phyloP scores from a whole-genome alignment of 805 yeast species.

The Kluyveromyces aestuarii region DNA sequence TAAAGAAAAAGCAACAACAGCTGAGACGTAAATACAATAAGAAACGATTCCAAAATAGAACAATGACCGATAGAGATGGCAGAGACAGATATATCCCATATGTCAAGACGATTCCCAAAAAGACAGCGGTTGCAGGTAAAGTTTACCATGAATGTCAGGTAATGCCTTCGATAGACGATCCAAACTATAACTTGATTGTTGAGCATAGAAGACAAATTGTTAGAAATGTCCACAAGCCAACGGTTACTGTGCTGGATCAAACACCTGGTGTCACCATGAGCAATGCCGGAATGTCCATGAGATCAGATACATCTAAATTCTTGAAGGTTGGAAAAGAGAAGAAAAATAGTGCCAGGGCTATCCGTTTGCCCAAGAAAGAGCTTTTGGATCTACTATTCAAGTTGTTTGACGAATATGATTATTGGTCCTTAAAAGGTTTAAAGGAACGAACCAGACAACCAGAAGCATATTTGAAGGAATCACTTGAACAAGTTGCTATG shows the following conservation, averaged over 20 bases:
- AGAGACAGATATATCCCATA: conserved; percentile 57
- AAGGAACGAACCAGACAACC: conserved; percentile 95
- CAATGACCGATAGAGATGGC: conserved; percentile 32
- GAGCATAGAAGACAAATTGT: conserved; percentile 43
- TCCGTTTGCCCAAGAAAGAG: conserved; percentile 88
- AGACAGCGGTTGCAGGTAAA: conserved; percentile 78
- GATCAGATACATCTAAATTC: conserved; percentile 63
- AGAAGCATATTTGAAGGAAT: conserved; percentile 83
- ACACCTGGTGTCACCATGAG: conserved; percentile 84
- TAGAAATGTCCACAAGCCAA: conserved; percentile 45
- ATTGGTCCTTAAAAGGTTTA: conserved; percentile 92
- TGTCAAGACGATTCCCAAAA: conserved; percentile 80
- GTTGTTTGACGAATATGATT: conserved; percentile 88
- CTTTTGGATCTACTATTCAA: conserved; percentile 80
- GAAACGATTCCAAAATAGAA: conserved; percentile 26
- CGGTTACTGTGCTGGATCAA: conserved; percentile 61
- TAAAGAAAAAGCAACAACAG: conserved; percentile 31
- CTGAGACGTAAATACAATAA: conserved; percentile 30
- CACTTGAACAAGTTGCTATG: conserved; percentile 80
- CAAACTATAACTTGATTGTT: conserved; percentile 57
- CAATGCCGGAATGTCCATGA: conserved; percentile 76
- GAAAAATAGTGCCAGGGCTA: conserved; percentile 54
- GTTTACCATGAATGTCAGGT: conserved; percentile 89
- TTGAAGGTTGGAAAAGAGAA: conserved; percentile 44
- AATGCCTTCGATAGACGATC: conserved; percentile 66